phyloP scores from a whole-genome alignment of 2,329 filamentous ascomycete species.

The Talaromyces verruculosus region DNA sequence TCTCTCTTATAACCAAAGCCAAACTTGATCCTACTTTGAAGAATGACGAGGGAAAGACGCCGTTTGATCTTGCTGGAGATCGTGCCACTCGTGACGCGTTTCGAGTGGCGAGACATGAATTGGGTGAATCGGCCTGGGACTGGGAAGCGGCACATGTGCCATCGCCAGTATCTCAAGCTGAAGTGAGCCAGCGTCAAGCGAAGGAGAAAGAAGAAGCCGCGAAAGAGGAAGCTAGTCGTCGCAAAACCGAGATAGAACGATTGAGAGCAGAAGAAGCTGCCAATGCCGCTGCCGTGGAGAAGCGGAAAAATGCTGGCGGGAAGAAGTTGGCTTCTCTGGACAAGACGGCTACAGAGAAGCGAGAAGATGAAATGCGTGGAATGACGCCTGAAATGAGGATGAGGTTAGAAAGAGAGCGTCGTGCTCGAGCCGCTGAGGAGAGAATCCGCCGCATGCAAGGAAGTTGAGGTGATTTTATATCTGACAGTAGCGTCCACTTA shows the following conservation, averaged over 20 bases:
- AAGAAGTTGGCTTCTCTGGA: slow-evolving; percentile 58
- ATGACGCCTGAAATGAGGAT: slow-evolving; percentile 84
- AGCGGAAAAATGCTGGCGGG: slow-evolving; percentile 55
- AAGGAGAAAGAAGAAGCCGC: slow-evolving; percentile 69
- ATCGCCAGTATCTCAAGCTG: slow-evolving; percentile 65
- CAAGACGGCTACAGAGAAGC: slow-evolving; percentile 75
- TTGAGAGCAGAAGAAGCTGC: slow-evolving; percentile 62
- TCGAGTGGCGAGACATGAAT: slow-evolving; percentile 76
- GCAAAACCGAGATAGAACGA: slow-evolving; percentile 72
- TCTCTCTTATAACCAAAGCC: slow-evolving; percentile 72
- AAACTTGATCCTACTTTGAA: slow-evolving; percentile 69
- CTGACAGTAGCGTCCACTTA: background rate
- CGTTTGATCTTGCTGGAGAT: slow-evolving; percentile 86
- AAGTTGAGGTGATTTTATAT: slow-evolving; percentile 21
- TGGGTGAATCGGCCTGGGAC: slow-evolving; percentile 73
- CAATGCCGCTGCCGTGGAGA: slow-evolving; percentile 40
- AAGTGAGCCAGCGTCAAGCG: slow-evolving; percentile 68
- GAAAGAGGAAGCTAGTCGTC: slow-evolving; percentile 66
- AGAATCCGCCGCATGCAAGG: slow-evolving; percentile 68
- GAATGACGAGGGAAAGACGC: slow-evolving; percentile 75
- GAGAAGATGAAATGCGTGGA: slow-evolving; percentile 80
- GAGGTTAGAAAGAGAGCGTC: slow-evolving; percentile 80
- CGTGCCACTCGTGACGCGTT: slow-evolving; percentile 86
- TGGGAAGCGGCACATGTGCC: slow-evolving; percentile 79
- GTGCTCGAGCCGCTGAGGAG: slow-evolving; percentile 89